Evolutionary conservation across 768 basidiomycete genomes (phyloP).

Genomic region (Lactarius hengduanensis): DNA sequence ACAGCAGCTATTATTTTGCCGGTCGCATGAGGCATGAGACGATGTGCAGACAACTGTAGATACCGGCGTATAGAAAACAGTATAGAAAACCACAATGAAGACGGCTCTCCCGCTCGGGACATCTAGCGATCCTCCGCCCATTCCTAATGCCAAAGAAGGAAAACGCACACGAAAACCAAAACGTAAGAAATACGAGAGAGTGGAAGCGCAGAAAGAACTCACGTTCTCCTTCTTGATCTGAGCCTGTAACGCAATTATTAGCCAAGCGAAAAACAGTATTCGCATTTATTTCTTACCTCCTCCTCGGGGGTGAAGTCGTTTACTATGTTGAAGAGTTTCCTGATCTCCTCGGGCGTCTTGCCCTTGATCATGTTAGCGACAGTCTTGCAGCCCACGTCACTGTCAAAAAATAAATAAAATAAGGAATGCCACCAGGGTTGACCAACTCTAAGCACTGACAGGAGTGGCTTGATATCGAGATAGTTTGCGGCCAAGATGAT

Average conservation of each 20-base stretch:
- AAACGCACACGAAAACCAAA: background rate
- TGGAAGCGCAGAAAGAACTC: conserved; percentile 36
- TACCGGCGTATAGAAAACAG: conserved; percentile 25
- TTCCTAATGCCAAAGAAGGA: conserved; percentile 52
- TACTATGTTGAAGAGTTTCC: conserved; percentile 96
- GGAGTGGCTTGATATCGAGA: conserved; percentile 97
- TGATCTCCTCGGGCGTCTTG: conserved; percentile 98
- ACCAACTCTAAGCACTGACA: conserved; percentile 47
- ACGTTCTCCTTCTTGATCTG: conserved; percentile 99
- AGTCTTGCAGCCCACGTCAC: conserved; percentile 97
- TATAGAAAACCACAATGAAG: conserved; percentile 22
- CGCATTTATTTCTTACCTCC: conserved; percentile 57
- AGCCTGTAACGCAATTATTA: conserved; percentile 47
- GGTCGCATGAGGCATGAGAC: background rate
- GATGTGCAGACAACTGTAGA: conserved; percentile 12
- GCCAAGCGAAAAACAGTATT: background rate
- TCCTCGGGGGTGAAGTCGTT: conserved; percentile 99
- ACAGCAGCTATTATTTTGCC: conserved; percentile 17
- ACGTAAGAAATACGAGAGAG: conserved; percentile 7
- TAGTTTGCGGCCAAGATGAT: conserved; percentile 99
- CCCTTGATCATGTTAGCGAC: conserved; percentile 99
- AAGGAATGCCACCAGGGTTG: conserved; percentile 8
- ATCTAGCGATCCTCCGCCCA: conserved; percentile 87
- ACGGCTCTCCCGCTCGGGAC: conserved; percentile 5
- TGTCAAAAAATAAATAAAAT: conserved; percentile 34